A percentile compares a stretch with the other conserved stretches of the same genome.
Evolutionary conservation across 2,329 filamentous ascomycete species (phyloP).

Genomic region (Epicoccum sorghinum): DNA sequence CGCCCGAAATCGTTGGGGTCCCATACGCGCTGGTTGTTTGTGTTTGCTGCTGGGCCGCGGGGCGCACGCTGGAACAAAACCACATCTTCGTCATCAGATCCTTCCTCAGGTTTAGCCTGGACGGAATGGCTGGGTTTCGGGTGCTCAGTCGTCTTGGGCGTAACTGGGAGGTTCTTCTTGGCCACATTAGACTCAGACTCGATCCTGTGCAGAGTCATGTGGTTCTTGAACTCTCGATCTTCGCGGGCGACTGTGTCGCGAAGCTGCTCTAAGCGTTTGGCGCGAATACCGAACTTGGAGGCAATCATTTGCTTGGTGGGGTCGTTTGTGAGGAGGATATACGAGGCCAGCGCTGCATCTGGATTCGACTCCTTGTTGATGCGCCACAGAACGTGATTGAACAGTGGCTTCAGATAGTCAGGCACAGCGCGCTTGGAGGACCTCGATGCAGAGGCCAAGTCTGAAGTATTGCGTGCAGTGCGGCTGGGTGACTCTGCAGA

Average conservation of each 20-base stretch:
- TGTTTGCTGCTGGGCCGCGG: slow-evolving; percentile 40
- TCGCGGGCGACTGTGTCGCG: slow-evolving; percentile 57
- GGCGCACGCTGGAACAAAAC: slow-evolving; percentile 48
- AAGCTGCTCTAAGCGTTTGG: slow-evolving; percentile 57
- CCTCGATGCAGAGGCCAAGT: slow-evolving; percentile 31
- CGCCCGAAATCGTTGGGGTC: slow-evolving; percentile 58
- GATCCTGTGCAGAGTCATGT: slow-evolving; percentile 46
- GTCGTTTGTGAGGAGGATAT: slow-evolving; percentile 60
- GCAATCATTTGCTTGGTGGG: slow-evolving; percentile 53
- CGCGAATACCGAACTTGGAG: slow-evolving; percentile 57
- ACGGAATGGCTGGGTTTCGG: slow-evolving; percentile 37
- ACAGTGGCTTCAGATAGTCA: slow-evolving; percentile 52
- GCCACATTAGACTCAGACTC: slow-evolving; percentile 37
- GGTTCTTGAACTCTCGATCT: slow-evolving; percentile 55
- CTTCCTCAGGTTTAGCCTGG: slow-evolving; percentile 26
- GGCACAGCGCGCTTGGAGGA: slow-evolving; percentile 45
- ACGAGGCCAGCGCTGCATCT: slow-evolving; percentile 55
- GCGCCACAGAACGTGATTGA: slow-evolving; percentile 60
- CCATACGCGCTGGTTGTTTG: slow-evolving; percentile 46
- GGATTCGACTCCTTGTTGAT: slow-evolving; percentile 57
- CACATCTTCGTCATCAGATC: slow-evolving; percentile 48
- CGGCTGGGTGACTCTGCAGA: slow-evolving; percentile 30
- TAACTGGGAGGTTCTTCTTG: slow-evolving; percentile 20
- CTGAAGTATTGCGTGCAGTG: slow-evolving; percentile 39
- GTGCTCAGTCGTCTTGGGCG: slow-evolving; percentile 27